phyloP scores from a whole-genome alignment of 352 stramenopile genomes.

The Peronospora farinosa region DNA sequence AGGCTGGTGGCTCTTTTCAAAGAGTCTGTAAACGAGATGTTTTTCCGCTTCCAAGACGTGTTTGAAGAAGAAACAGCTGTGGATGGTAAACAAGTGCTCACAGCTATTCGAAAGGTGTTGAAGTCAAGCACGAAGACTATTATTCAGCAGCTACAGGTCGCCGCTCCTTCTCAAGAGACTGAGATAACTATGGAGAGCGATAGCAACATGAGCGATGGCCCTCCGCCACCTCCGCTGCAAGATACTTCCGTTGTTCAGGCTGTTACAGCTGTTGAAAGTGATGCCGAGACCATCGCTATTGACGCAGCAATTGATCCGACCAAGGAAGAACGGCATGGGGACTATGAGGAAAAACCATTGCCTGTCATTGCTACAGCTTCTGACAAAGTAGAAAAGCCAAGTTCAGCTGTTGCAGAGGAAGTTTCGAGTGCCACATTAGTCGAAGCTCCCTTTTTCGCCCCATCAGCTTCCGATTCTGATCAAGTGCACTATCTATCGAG shows the following conservation, averaged over 20 bases:
- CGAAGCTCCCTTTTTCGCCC: constrained; percentile 3
- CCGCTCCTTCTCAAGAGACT: constrained; percentile 19
- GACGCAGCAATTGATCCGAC: background rate
- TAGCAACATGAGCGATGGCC: constrained; percentile 33
- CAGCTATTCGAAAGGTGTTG: constrained; percentile 67
- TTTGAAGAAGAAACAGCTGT: constrained; percentile 62
- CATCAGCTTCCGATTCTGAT: constrained; percentile 7
- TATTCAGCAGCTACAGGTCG: constrained; percentile 31
- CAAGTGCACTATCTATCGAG: constrained; percentile 25
- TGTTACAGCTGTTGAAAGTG: too few species aligned
- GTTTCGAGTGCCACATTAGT: constrained; percentile 1
- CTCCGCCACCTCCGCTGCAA: constrained; percentile 29
- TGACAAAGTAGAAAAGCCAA: constrained; percentile 9
- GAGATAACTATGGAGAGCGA: constrained; percentile 28
- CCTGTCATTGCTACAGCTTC: background rate
- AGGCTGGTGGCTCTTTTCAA: constrained; percentile 57
- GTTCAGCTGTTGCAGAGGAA: background rate
- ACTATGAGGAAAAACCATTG: constrained; percentile 7
- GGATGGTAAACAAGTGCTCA: constrained; percentile 66
- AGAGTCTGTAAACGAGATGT: constrained; percentile 74
- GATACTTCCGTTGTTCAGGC: constrained; percentile 2
- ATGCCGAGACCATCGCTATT: too few species aligned
- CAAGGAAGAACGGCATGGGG: constrained; percentile 6
- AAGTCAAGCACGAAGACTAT: constrained; percentile 76
- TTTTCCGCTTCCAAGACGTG: constrained; percentile 75